These are phyloP conservation scores for Jatropha curcas DNA, from an alignment of 345 rosid genomes.

Conservation along the genomic window DNA sequence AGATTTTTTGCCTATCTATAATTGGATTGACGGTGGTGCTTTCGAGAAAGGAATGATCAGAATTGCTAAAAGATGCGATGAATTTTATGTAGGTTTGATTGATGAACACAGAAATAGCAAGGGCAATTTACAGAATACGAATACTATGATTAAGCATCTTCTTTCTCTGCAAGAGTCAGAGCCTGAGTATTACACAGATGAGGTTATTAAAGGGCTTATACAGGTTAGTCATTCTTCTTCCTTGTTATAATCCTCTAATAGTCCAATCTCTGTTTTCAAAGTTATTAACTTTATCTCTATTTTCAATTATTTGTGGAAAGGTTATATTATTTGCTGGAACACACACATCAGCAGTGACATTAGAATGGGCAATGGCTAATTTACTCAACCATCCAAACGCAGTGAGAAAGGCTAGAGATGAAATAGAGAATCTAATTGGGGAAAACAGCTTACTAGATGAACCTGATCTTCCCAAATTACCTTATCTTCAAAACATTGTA, in stretches of 20 bases:
- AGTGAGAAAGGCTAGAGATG: background rate
- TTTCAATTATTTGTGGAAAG: too few species aligned
- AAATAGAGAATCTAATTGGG: conserved; percentile 21
- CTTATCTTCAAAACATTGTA: conserved; percentile 17
- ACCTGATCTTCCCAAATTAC: conserved; percentile 11
- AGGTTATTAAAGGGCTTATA: conserved; percentile 46
- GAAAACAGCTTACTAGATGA: conserved; percentile 12
- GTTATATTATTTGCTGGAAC: conserved; percentile 38
- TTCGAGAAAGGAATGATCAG: conserved; percentile 24
- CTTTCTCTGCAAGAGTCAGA: conserved; percentile 41
- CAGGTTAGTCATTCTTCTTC: conserved; percentile 10
- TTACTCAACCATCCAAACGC: conserved; percentile 18
- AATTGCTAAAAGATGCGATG: conserved; percentile 34
- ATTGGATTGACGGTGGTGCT: conserved; percentile 32
- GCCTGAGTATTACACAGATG: conserved; percentile 46
- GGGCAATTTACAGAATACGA: conserved; percentile 1
- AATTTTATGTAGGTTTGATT: conserved; percentile 43
- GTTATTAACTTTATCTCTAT: too few species aligned
- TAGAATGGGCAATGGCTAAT: conserved; percentile 50
- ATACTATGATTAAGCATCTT: conserved; percentile 49
- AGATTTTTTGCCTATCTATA: conserved; percentile 51
- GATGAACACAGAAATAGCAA: conserved; percentile 42
- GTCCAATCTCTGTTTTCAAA: too few species aligned
- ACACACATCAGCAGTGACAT: conserved; percentile 46
- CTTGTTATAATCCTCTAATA: too few species aligned